phyloP scores from a whole-genome alignment of 441 rosid genomes.

The Populus tomentosa region DNA sequence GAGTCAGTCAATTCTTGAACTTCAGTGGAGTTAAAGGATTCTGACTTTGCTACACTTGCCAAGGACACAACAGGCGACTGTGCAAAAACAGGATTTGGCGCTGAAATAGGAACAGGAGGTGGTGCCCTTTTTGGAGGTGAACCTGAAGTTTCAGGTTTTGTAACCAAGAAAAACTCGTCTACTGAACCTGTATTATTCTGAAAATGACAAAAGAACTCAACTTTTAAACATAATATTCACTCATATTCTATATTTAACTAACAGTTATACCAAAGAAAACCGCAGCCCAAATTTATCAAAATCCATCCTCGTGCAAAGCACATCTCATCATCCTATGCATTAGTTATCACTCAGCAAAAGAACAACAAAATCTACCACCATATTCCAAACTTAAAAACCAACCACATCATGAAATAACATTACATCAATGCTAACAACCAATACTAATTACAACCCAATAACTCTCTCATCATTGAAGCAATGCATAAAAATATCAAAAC shows the following conservation, averaged over 20 bases:
- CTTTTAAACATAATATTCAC: not conserved
- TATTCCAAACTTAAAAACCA: not conserved
- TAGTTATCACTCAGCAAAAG: not conserved
- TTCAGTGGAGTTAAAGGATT: slow-evolving; percentile 63
- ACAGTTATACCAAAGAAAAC: not conserved
- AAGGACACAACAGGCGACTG: slow-evolving; percentile 49
- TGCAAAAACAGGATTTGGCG: slow-evolving; percentile 43
- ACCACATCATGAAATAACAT: not conserved
- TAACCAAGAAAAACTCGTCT: slow-evolving; percentile 88
- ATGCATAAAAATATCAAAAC: slow-evolving; percentile 5
- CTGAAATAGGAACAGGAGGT: slow-evolving; percentile 53
- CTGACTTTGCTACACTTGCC: slow-evolving; percentile 56
- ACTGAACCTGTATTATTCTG: slow-evolving; percentile 66
- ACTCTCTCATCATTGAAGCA: not conserved
- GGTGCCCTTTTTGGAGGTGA: slow-evolving; percentile 94
- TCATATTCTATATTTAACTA: not conserved
- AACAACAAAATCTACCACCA: not conserved
- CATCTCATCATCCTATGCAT: not conserved
- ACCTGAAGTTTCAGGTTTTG: slow-evolving; percentile 77
- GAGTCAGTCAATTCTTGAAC: slow-evolving; percentile 84
- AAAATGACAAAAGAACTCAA: slow-evolving; percentile 13
- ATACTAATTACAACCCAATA: not conserved
- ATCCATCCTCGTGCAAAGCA: not conserved
- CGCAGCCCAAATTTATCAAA: not conserved
- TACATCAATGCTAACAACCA: not conserved